A percentile compares a stretch with the other conserved stretches of the same genome.
Evolutionary conservation across 2,329 filamentous ascomycete species (phyloP).

Genomic region (Huntiella moniliformis): DNA sequence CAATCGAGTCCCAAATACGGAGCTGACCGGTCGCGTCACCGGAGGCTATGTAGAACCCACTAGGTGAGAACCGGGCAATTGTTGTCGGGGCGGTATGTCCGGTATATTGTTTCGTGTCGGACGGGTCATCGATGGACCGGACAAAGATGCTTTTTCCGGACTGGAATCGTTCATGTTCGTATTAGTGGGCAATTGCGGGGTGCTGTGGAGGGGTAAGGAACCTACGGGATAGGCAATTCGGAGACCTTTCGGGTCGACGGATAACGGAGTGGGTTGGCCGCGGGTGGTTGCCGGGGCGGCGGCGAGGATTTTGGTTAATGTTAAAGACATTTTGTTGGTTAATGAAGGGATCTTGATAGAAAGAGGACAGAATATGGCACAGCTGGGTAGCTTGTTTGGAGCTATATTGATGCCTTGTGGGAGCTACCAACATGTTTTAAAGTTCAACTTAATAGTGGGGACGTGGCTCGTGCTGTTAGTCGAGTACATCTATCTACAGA

Average conservation of each 20-base stretch:
- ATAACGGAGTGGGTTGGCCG: slow-evolving; percentile 77
- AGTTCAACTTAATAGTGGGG: too few species aligned
- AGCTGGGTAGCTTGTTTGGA: too few species aligned
- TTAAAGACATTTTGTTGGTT: slow-evolving; percentile 29
- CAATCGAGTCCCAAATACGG: slow-evolving; percentile 81
- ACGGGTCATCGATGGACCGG: slow-evolving; percentile 79
- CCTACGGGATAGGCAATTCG: slow-evolving; percentile 80
- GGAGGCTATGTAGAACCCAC: slow-evolving; percentile 84
- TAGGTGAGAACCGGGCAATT: slow-evolving; percentile 84
- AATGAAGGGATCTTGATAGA: not conserved
- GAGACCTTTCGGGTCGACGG: slow-evolving; percentile 73
- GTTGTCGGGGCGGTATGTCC: slow-evolving; percentile 78
- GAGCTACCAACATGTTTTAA: too few species aligned
- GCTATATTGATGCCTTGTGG: too few species aligned
- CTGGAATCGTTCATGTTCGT: slow-evolving; percentile 25
- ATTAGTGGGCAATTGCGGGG: too few species aligned
- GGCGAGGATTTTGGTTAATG: slow-evolving; percentile 55
- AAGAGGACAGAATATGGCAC: not conserved
- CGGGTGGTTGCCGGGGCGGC: slow-evolving; percentile 67
- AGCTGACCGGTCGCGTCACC: slow-evolving; percentile 74
- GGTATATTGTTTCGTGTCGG: slow-evolving; percentile 73
- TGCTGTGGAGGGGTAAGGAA: slow-evolving; percentile 10
- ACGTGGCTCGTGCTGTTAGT: too few species aligned
- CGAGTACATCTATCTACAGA: too few species aligned
- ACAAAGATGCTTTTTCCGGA: slow-evolving; percentile 95